Percentiles rank a stretch among this genome's conserved stretches.
These are phyloP conservation scores for Solanum arcanum DNA, from an alignment of 257 asterid species.

Conservation along the genomic window DNA sequence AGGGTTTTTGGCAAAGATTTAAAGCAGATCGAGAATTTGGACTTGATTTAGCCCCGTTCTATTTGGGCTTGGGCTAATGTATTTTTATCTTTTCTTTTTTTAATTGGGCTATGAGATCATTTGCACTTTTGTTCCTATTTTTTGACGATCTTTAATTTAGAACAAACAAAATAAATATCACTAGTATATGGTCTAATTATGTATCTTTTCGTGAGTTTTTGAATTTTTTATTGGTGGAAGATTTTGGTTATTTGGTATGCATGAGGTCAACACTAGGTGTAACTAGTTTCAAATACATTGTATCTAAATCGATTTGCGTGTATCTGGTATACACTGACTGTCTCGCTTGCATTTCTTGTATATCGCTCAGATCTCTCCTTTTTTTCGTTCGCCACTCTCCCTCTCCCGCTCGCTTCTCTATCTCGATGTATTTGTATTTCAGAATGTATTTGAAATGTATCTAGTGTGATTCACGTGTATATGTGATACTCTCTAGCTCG, in stretches of 20 bases:
- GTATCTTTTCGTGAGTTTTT: too few species aligned
- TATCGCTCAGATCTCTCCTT: too few species aligned
- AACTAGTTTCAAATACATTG: too few species aligned
- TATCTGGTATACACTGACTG: too few species aligned
- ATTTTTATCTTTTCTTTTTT: not conserved
- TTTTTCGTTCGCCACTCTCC: not conserved
- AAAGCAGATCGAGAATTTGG: not conserved
- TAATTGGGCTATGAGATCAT: not conserved
- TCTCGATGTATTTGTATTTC: not conserved
- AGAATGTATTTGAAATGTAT: too few species aligned
- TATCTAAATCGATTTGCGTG: too few species aligned
- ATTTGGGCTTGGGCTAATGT: not conserved
- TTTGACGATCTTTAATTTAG: not conserved
- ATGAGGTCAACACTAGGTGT: too few species aligned
- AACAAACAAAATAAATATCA: not conserved
- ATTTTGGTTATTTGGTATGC: too few species aligned
- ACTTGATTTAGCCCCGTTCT: not conserved
- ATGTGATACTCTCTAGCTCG: not conserved
- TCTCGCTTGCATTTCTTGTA: not conserved
- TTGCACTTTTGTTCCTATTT: not conserved
- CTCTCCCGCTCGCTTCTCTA: too few species aligned
- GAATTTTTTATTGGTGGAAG: too few species aligned
- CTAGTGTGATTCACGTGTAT: not conserved
- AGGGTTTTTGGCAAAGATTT: not conserved
- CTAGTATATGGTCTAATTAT: not conserved